These are phyloP conservation scores for Phellopilus nigrolimitatus DNA, from an alignment of 1,284 basidiomycete genomes.

Conservation along the genomic window DNA sequence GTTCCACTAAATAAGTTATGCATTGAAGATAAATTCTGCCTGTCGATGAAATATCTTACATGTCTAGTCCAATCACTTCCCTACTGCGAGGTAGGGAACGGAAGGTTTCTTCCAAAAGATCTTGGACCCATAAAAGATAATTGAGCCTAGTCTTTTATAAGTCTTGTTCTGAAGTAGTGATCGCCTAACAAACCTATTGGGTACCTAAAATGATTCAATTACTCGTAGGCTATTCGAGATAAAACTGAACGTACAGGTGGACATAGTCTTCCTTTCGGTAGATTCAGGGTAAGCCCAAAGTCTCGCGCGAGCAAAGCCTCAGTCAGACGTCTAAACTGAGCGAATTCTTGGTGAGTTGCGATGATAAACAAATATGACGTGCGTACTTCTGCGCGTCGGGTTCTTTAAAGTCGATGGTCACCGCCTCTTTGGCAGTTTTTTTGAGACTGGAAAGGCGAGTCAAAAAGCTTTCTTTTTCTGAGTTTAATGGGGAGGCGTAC, in stretches of 20 bases:
- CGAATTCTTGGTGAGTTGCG: background rate
- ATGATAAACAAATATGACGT: background rate
- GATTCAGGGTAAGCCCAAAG: conserved; percentile 56
- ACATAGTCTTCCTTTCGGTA: conserved; percentile 75
- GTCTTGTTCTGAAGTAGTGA: too few relatives aligned
- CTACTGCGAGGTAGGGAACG: background rate
- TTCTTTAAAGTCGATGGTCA: conserved; percentile 70
- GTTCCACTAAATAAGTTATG: conserved; percentile 64
- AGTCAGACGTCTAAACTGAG: conserved; percentile 58
- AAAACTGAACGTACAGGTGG: conserved; percentile 60
- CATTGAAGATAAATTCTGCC: conserved; percentile 22
- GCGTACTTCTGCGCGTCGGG: conserved; percentile 60
- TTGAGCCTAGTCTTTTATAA: conserved; percentile 63
- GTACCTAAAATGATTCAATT: conserved; percentile 9
- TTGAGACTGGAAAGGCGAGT: conserved; percentile 33
- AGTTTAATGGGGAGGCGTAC: conserved; percentile 38
- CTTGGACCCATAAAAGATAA: conserved; percentile 72
- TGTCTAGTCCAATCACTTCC: conserved; percentile 37
- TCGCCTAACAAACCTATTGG: too few relatives aligned
- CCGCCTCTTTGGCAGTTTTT: conserved; percentile 30
- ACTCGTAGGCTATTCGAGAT: too few relatives aligned
- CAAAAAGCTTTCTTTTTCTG: conserved; percentile 5
- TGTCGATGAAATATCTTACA: conserved; percentile 32
- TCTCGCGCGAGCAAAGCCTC: conserved; percentile 72
- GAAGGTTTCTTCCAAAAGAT: conserved; percentile 36